phyloP scores from a whole-genome alignment of 176 grass and related monocot species.

The Hordeum marinum region DNA sequence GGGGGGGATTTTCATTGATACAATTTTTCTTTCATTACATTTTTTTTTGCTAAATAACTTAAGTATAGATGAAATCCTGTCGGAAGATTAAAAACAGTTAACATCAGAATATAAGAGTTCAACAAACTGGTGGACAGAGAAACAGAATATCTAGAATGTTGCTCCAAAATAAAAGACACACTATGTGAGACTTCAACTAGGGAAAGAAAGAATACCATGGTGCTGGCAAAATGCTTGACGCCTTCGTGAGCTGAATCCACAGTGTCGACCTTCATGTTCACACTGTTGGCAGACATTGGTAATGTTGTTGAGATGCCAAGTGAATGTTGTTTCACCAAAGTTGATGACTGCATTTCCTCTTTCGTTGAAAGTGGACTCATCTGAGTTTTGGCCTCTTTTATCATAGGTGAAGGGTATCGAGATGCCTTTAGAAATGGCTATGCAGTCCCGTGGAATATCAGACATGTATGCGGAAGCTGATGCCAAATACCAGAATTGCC shows the following conservation, averaged over 20 bases:
- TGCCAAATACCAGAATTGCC: conserved; percentile 31
- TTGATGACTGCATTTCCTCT: background rate
- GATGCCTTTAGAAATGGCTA: background rate
- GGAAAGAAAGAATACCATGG: background rate
- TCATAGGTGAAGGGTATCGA: background rate
- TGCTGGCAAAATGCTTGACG: conserved; percentile 35
- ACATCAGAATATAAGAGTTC: background rate
- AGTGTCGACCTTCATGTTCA: background rate
- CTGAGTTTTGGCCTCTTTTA: background rate
- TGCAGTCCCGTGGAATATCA: conserved; percentile 9
- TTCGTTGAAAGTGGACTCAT: background rate
- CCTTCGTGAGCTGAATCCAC: conserved; percentile 20
- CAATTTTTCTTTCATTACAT: background rate
- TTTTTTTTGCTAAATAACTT: background rate
- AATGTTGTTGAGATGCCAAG: conserved; percentile 16
- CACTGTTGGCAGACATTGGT: conserved; percentile 13
- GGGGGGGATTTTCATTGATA: background rate
- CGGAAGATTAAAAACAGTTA: background rate
- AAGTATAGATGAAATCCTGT: background rate
- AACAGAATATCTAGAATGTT: background rate
- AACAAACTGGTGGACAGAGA: background rate
- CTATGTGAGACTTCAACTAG: background rate
- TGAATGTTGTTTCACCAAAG: conserved; percentile 9
- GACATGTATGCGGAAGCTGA: background rate
- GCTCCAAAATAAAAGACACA: background rate